These are phyloP conservation scores for Waltiozyma sp. DNA, from an alignment of 1,139 yeast species.

Conservation along the genomic window DNA sequence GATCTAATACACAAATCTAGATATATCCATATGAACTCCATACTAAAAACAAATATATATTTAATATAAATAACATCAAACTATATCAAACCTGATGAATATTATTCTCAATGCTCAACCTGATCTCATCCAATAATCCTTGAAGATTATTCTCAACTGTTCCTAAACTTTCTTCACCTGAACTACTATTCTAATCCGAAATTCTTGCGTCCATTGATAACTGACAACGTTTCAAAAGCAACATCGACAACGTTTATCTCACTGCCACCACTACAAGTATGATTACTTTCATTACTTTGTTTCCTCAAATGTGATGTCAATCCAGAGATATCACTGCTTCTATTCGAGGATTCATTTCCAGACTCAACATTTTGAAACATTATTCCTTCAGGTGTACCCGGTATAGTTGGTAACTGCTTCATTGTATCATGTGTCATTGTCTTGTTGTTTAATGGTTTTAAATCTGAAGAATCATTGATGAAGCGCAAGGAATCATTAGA, in stretches of 20 bases:
- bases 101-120: slow-evolving; percentile 9
- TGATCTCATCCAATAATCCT: slow-evolving; percentile 15
- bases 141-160: slow-evolving; percentile 6
- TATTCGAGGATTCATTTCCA: background rate
- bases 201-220: background rate
- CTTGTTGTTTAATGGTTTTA: background rate
- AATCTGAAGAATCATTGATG: background rate
- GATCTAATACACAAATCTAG: no score
- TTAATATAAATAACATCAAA: no score
- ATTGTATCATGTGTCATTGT: background rate
- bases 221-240: background rate
- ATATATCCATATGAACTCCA: no score
- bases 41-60: no score
- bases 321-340: background rate
- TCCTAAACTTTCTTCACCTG: background rate
- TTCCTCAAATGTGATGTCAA: background rate
- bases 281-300: background rate
- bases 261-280: background rate
- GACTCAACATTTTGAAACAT: background rate
- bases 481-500: background rate
- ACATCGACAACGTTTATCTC: background rate
- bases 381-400: background rate
- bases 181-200: background rate
- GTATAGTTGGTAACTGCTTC: background rate
- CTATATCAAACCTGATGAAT: background rate